Evolutionary conservation across 2,329 filamentous ascomycete genomes (phyloP).

Genomic region (Pyricularia grisea): DNA sequence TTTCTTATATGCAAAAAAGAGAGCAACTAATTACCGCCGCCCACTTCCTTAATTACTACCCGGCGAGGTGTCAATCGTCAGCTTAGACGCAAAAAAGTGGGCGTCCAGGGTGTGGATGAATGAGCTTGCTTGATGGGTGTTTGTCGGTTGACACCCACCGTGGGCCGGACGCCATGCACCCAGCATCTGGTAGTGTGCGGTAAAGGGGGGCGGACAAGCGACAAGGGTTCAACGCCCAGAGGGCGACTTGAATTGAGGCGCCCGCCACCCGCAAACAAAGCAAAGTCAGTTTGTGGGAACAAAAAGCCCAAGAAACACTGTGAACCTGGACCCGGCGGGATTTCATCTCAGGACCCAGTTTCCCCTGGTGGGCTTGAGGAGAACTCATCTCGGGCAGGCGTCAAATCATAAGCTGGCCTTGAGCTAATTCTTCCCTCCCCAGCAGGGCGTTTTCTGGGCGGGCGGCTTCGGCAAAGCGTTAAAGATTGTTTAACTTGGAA

Average conservation of each 20-base stretch:
- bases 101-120: neutral
- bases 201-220: too few relatives aligned
- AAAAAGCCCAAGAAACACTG: neutral
- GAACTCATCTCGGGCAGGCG: neutral
- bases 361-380: neutral
- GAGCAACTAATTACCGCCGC: neutral
- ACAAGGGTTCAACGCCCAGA: too few relatives aligned
- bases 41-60: neutral
- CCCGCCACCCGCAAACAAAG: neutral
- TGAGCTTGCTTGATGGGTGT: neutral
- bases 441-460: neutral
- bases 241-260: too few relatives aligned
- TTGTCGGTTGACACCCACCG: neutral
- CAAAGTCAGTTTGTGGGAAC: too few relatives aligned
- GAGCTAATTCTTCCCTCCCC: neutral
- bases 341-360: neutral
- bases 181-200: too few relatives aligned
- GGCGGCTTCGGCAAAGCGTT: neutral
- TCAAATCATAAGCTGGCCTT: neutral
- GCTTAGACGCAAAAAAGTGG: neutral
- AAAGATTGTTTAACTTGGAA: neutral
- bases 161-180: neutral
- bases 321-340: neutral
- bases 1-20: slow-evolving; percentile 36
- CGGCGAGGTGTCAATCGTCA: neutral